These are phyloP conservation scores for Boletus pseudo-olivaceus DNA, from an alignment of 768 basidiomycete species.

Conservation along the genomic window DNA sequence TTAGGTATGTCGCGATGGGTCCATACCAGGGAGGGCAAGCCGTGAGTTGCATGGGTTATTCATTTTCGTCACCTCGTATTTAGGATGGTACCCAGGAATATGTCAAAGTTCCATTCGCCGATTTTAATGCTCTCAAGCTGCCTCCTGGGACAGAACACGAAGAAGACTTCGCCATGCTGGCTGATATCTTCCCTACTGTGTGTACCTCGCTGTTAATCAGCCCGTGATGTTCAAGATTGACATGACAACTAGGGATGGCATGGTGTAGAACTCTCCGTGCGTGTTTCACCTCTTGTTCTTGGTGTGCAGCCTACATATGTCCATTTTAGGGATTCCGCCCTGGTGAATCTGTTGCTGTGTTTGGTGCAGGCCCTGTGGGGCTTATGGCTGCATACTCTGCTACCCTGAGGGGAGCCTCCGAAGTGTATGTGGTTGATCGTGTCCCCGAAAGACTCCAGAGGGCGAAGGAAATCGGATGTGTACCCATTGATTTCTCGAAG, in stretches of 20 bases:
- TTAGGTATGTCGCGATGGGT: not conserved
- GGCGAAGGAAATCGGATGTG: slow-evolving; percentile 50
- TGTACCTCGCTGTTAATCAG: not conserved
- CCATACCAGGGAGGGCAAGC: not conserved
- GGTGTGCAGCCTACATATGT: not conserved
- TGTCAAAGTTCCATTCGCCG: not conserved
- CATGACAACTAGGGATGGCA: not conserved
- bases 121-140: not conserved
- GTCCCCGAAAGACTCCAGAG: slow-evolving; percentile 41
- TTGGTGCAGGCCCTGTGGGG: slow-evolving; percentile 12
- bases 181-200: not conserved
- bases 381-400: slow-evolving; percentile 56
- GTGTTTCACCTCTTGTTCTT: not conserved
- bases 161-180: not conserved
- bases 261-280: not conserved
- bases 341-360: not conserved
- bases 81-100: not conserved
- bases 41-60: not conserved
- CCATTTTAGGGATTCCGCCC: not conserved
- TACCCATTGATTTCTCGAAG: slow-evolving; percentile 37
- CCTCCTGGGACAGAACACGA: not conserved
- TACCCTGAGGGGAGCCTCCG: slow-evolving; percentile 46
- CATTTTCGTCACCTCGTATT: not conserved
- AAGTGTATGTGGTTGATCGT: slow-evolving; percentile 54
- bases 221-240: not conserved